Base-by-base conservation (phyloP, 345 rosid species). In the Trapa incisa region DNA sequence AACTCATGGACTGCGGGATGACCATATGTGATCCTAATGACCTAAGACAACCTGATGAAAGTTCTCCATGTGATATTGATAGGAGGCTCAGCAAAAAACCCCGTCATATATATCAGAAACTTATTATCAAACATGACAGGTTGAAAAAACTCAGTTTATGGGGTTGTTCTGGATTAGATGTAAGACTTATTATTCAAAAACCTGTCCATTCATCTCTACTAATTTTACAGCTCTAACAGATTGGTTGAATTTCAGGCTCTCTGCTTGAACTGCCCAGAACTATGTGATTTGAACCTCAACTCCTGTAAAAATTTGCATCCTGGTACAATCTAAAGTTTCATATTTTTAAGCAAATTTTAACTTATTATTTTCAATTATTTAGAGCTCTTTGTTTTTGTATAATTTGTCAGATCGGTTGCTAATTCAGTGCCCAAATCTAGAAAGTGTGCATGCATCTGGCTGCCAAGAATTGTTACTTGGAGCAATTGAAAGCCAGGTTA, bases 1-100 rank as follows among this genome's bases (percentile, higher is more conserved):
- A 91, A 75, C 89, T 95, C 68, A 83, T 95, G 96, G 99, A 95
- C 72, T 95, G 99, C 74, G 99, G 99, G 62, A 89, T 95, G 97
- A 89, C 89, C 42, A 79, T 95, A 70, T 81, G 87, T 69, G 98
- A 89, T 72, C 83, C 89, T 33, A 75, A 72, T 78, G 79, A 76
- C 42, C 80, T 76, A 66, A 65, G 71, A 72, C 69, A 72, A 52
- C 72, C 72, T 37, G 81, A 75, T 71, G 92, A 75, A 71, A 75
- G 57, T 65, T 66, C 72, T 15, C 75, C 76, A 29, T 45, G 42
- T 47, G 80, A 81, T 73, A 71, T 81, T 64, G 85, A 79, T 67
- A 77, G 78, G 70, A 67, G 81, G 68, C 67, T 82, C 70, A 80
- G 73, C 74, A 79, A 72, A 74, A 86, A 83, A 69, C 65, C 72